phyloP scores from a whole-genome alignment of 2,329 filamentous ascomycete species.

The Monilinia fructicola region DNA sequence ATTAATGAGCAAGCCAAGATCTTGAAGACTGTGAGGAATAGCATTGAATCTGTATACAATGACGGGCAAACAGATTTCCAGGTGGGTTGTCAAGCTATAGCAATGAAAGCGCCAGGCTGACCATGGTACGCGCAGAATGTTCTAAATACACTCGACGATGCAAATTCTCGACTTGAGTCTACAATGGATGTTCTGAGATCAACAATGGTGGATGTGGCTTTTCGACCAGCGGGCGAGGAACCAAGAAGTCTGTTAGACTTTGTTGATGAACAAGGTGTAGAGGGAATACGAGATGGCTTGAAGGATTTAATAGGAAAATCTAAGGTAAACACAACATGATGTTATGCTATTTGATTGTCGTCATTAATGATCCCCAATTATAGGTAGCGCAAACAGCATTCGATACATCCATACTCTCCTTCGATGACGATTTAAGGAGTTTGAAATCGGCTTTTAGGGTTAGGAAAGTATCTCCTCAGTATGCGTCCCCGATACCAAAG shows the following conservation, averaged over 20 bases:
- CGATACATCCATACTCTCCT: constrained; percentile 64
- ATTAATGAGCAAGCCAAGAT: constrained; percentile 57
- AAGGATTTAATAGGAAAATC: constrained; percentile 70
- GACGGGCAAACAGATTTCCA: constrained; percentile 59
- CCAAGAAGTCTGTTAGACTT: constrained; percentile 71
- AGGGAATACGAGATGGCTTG: constrained; percentile 62
- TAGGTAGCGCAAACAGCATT: constrained; percentile 69
- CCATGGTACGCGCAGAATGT: constrained; percentile 46
- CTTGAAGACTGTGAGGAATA: constrained; percentile 51
- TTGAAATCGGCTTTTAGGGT: constrained; percentile 52
- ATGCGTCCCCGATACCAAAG: constrained; percentile 44
- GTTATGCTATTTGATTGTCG: background rate
- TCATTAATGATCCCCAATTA: background rate
- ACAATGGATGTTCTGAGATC: constrained; percentile 65
- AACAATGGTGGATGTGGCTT: constrained; percentile 62
- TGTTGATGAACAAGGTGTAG: constrained; percentile 70
- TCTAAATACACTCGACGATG: constrained; percentile 64
- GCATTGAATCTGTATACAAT: constrained; percentile 57
- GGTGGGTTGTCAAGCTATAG: constrained; percentile 24
- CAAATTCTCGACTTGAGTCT: constrained; percentile 61
- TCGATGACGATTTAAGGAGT: constrained; percentile 69
- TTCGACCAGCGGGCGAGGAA: constrained; percentile 59
- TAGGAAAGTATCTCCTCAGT: constrained; percentile 39
- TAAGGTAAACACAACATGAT: constrained; percentile 50
- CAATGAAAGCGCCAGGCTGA: constrained; percentile 16